Evolutionary conservation across 129 eudicot species (phyloP), one percentile per base, ranked within the genome.

Genomic region (Ambrosia artemisiifolia): DNA sequence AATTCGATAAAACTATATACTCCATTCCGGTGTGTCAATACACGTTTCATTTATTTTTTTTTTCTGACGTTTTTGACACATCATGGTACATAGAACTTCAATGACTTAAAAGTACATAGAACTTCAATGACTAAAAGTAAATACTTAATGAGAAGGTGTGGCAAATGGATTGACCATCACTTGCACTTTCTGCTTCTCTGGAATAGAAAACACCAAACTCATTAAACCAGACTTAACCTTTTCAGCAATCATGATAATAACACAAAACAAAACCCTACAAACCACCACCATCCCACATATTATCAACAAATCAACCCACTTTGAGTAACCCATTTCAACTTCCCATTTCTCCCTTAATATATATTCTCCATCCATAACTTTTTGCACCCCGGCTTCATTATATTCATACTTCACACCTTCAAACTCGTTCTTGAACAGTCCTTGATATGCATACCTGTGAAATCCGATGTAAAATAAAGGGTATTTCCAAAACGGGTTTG

Each of bases 241-340:
- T 30, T 87, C 92, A 16, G 14, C 18, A 67, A 67, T 67, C 69
- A 64, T 88, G 34, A 83, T 53, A n/a, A 88, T 83, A 24, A 56
- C 78, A 14, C 78, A 79, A 75, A 85, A 88, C 64, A 81, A 9
- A 49, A 85, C 11, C 69, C 95, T 73, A 59, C 34, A 85, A n/a
- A 85, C 3, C 28, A 82, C 51, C 79, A 78, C 82, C 92, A 89
- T 86, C 32, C 82, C 89, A 10, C 86, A 20, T 56, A 86, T 7
- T 42, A 86, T 77, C 40, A 48, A 84, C 70, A 89, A 64, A 72
- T 89, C 80, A 36, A 84, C 42, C 96, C 96, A 89, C 78, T 89
- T 89, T 6, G 96, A 86, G 77, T 77, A 80, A 5, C 81, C 82
- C 83, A 80, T 65, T 34, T 89, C 88, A 72, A 89, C 82, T 80